A percentile compares a stretch with the other conserved stretches of the same genome.
Evolutionary conservation across 441 rosid species (phyloP).

Genomic region (Jatropha multifida): DNA sequence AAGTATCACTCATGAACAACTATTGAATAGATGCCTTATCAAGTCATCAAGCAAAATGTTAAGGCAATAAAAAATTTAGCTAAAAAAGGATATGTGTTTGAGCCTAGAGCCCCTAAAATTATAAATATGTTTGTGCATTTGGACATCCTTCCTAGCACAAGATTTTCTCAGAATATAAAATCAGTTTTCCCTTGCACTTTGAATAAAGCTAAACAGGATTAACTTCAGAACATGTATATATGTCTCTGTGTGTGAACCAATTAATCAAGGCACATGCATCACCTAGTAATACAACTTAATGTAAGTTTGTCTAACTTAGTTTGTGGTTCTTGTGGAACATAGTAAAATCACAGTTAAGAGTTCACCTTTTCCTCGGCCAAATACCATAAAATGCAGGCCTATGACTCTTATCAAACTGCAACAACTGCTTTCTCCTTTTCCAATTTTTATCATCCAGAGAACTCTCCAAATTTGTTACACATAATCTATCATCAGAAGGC

Average conservation of each 20-base stretch:
- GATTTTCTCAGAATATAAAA: too few relatives aligned
- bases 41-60: neutral
- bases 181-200: too few relatives aligned
- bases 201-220: too few relatives aligned
- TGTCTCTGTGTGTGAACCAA: too few relatives aligned
- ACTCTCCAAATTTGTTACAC: conserved; percentile 25
- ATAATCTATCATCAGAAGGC: conserved; percentile 33
- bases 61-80: neutral
- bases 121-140: neutral
- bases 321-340: neutral
- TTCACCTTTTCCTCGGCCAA: conserved; percentile 84
- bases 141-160: neutral
- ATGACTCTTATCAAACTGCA: conserved; percentile 79
- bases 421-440: conserved; percentile 51
- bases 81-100: neutral
- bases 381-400: conserved; percentile 93
- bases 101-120: neutral
- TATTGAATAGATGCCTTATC: neutral
- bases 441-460: conserved; percentile 33
- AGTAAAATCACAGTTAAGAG: conserved; percentile 5
- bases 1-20: neutral
- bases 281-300: too few relatives aligned
- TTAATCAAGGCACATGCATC: too few relatives aligned
- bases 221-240: neutral
- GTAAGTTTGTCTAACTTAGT: neutral